phyloP scores from a whole-genome alignment of 2,329 filamentous ascomycete species.

The Aureobasidium subglaciale region DNA sequence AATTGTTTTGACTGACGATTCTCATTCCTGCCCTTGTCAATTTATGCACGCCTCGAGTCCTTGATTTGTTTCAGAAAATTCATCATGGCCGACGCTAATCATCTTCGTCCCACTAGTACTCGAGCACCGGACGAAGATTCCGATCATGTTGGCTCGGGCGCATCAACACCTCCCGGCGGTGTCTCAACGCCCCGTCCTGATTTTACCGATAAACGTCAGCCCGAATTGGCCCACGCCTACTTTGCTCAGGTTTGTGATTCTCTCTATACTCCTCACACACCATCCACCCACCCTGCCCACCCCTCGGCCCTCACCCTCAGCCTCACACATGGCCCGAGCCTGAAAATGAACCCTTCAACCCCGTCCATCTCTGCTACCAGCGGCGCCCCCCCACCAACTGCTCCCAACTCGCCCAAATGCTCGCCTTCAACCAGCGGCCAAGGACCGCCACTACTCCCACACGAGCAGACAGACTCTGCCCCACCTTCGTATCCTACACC shows the following conservation, averaged over 20 bases:
- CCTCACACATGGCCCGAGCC: constrained; percentile 18
- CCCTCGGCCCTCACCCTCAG: constrained; percentile 13
- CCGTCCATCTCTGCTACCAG: constrained; percentile 14
- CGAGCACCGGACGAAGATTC: constrained; percentile 58
- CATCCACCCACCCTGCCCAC: constrained; percentile 17
- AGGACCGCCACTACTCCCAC: constrained; percentile 29
- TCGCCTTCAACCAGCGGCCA: constrained; percentile 18
- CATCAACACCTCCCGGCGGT: constrained; percentile 75
- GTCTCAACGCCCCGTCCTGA: constrained; percentile 91
- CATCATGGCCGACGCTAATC: constrained; percentile 27
- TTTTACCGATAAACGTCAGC: constrained; percentile 86
- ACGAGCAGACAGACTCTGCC: constrained; percentile 25
- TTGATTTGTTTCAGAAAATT: constrained; percentile 19
- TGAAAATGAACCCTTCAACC: constrained; percentile 16
- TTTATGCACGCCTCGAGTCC: constrained; percentile 15
- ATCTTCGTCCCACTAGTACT: constrained; percentile 32
- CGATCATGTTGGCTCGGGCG: constrained; percentile 71
- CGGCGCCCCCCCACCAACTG: constrained; percentile 23
- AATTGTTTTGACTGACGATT: not conserved
- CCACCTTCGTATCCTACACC: constrained; percentile 32
- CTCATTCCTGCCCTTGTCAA: not conserved
- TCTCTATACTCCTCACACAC: constrained; percentile 39
- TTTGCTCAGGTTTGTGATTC: constrained; percentile 98
- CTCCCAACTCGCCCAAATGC: constrained; percentile 28
- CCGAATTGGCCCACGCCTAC: constrained; percentile 88